Evolutionary conservation across 1,139 yeast species (phyloP).

Genomic region (Protomyces inundatus): DNA sequence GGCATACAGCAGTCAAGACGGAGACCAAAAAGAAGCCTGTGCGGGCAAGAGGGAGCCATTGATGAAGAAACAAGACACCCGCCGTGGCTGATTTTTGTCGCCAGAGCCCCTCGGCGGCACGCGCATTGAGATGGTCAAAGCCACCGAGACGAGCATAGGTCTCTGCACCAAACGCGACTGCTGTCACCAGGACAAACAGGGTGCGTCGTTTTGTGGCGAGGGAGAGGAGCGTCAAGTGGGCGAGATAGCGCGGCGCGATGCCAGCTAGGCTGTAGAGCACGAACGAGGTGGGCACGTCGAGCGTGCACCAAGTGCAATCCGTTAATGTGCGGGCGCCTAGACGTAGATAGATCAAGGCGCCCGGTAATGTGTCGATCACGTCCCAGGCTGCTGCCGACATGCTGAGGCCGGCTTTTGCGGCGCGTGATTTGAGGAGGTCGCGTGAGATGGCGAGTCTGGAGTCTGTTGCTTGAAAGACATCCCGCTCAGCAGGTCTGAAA

Average conservation of each 20-base stretch:
- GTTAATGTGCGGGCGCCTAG: constrained; percentile 7
- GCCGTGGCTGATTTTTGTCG: not conserved
- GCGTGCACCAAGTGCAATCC: constrained; percentile 9
- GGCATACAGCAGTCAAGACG: not conserved
- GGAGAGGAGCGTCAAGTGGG: not conserved
- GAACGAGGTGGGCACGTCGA: constrained; percentile 1
- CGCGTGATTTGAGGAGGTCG: constrained; percentile 3
- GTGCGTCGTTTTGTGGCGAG: not conserved
- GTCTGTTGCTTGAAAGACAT: constrained; percentile 6
- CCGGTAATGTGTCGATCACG: not conserved
- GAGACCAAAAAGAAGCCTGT: constrained; percentile 9
- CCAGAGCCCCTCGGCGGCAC: not conserved
- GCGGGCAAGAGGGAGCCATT: constrained; percentile 1
- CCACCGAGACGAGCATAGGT: constrained; percentile 10
- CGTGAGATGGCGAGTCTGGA: constrained; percentile 10
- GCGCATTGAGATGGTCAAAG: constrained; percentile 5
- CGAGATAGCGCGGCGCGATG: constrained; percentile 1
- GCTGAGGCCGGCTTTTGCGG: not conserved
- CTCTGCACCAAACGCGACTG: constrained; percentile 3
- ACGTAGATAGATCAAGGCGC: constrained; percentile 2
- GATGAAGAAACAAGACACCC: constrained; percentile 5
- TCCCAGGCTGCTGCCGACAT: constrained; percentile 2
- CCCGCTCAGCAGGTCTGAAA: not conserved
- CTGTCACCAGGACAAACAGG: not conserved
- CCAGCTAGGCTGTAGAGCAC: constrained; percentile 1